Conservation (phyloP, 305 asterid species). For the Fraxinus dipetala region DNA sequence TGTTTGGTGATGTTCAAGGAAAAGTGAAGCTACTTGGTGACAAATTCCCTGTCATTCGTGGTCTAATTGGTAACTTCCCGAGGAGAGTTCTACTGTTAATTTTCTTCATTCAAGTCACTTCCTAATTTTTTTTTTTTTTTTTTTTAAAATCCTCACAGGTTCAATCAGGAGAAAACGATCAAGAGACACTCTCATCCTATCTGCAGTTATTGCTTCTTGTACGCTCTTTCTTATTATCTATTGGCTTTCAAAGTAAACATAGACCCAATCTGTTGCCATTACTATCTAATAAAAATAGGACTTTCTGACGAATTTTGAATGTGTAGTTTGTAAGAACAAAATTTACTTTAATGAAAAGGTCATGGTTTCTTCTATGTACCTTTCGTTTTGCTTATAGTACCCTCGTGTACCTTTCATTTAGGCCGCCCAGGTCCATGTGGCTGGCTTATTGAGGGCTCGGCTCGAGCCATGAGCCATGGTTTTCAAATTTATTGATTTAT, state of each 20-base stretch:
- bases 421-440: background rate
- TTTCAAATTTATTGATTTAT: no score
- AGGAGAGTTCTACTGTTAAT: background rate
- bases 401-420: background rate
- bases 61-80: constrained; percentile 41
- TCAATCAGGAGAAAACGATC: constrained; percentile 52
- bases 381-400: background rate
- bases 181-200: constrained; percentile 50
- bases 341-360: background rate
- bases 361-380: background rate
- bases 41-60: constrained; percentile 52
- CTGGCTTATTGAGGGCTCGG: background rate
- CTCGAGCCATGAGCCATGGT: background rate
- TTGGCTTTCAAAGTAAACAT: constrained; percentile 47
- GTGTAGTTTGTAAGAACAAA: background rate
- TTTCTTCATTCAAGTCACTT: background rate
- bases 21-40: constrained; percentile 49
- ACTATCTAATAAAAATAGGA: background rate
- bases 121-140: background rate
- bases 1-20: constrained; percentile 53
- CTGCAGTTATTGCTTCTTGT: constrained; percentile 59
- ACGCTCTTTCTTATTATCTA: constrained; percentile 52
- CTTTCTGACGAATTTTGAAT: constrained; percentile 19
- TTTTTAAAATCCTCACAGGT: constrained; percentile 30
- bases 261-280: background rate